phyloP scores from a whole-genome alignment of 148 eudicot genomes.

The Arbutus unedo region DNA sequence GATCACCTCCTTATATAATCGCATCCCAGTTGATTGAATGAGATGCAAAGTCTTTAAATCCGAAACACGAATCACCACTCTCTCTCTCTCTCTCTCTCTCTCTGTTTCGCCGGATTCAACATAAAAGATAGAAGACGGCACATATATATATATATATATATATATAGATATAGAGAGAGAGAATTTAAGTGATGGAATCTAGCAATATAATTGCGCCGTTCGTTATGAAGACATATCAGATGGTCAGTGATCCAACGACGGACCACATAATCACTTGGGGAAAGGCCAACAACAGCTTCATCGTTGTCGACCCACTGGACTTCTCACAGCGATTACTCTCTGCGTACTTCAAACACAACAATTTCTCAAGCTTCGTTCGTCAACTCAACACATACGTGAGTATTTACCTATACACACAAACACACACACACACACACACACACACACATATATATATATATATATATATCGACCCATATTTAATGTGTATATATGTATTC shows the following conservation, averaged over 20 bases:
- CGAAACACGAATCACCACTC: not conserved
- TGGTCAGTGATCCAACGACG: conserved; percentile 57
- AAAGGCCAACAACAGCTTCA: conserved; percentile 57
- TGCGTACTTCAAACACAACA: conserved; percentile 68
- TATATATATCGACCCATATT: no score
- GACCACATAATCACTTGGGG: conserved; percentile 69
- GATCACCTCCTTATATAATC: not conserved
- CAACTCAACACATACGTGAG: conserved; percentile 89
- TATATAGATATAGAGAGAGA: not conserved
- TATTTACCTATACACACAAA: no score
- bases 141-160: no score
- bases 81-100: not conserved
- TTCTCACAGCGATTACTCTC: conserved; percentile 63
- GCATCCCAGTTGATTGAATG: not conserved
- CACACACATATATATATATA: no score
- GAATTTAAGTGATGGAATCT: conserved; percentile 14
- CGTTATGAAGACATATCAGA: conserved; percentile 70
- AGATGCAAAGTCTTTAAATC: not conserved
- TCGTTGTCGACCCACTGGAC: conserved; percentile 60
- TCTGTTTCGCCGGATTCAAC: not conserved
- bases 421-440: no score
- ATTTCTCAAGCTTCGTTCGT: conserved; percentile 90
- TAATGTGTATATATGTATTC: not conserved
- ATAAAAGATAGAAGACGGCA: not conserved
- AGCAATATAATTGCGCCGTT: conserved; percentile 51